These are phyloP conservation scores for Thalassiosira livingstoniorum DNA, from an alignment of 352 stramenopile species.

Conservation along the genomic window DNA sequence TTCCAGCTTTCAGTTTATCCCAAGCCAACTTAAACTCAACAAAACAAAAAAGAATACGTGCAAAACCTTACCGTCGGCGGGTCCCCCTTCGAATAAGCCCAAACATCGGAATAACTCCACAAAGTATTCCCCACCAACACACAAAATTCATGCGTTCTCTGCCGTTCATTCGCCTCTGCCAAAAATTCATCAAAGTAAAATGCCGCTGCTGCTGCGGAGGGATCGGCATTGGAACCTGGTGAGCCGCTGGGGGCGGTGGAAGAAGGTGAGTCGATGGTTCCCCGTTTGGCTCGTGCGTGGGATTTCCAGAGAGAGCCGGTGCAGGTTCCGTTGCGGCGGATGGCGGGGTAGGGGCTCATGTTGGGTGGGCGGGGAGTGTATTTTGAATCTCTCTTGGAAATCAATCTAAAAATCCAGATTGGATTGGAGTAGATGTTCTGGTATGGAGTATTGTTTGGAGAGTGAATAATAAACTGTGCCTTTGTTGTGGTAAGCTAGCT, in stretches of 20 bases:
- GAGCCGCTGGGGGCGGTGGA: background rate
- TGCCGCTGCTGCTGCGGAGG: background rate
- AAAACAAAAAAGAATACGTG: too few relatives aligned
- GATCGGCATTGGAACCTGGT: conserved; percentile 5
- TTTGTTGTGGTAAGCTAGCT: too few relatives aligned
- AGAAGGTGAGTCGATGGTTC: background rate
- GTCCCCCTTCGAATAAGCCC: conserved; percentile 69
- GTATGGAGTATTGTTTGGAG: too few relatives aligned
- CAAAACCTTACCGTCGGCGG: conserved; percentile 65
- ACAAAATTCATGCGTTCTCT: conserved; percentile 72
- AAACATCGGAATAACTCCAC: conserved; percentile 74
- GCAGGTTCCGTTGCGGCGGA: conserved; percentile 51
- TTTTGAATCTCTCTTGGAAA: too few relatives aligned
- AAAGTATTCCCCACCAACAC: conserved; percentile 74
- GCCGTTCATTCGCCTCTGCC: conserved; percentile 61
- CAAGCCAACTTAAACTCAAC: too few relatives aligned
- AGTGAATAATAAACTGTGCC: too few relatives aligned
- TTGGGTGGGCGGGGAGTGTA: background rate
- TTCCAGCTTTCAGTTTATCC: too few relatives aligned
- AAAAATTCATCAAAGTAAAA: conserved; percentile 49
- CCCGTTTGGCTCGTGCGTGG: conserved; percentile 29
- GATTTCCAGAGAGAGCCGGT: conserved; percentile 62
- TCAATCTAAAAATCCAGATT: too few relatives aligned
- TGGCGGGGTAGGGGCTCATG: conserved; percentile 54
- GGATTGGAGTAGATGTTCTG: too few relatives aligned